Evolutionary conservation across 352 stramenopile genomes (phyloP).

Genomic region (Achlya hypogyna): DNA sequence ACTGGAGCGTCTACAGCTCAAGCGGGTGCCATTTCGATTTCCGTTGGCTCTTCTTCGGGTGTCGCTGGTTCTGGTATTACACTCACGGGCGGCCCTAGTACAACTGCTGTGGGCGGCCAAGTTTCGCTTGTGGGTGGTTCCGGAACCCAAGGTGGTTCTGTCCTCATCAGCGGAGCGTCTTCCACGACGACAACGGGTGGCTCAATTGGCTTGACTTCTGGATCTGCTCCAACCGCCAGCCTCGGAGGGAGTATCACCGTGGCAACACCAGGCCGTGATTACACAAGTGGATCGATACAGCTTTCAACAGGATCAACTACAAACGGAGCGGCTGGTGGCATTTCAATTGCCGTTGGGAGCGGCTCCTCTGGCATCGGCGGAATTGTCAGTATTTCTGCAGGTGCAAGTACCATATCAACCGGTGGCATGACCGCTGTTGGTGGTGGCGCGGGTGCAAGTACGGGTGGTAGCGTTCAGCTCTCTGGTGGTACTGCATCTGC

Average conservation of each 20-base stretch:
- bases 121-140: slow-evolving; percentile 2
- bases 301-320: slow-evolving; percentile 29
- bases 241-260: slow-evolving; percentile 4
- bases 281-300: slow-evolving; percentile 31
- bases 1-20: slow-evolving; percentile 6
- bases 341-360: background rate
- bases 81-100: slow-evolving; percentile 2
- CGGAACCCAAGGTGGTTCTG: slow-evolving; percentile 15
- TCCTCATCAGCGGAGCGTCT: background rate
- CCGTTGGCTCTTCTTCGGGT: slow-evolving; percentile 29
- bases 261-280: slow-evolving; percentile 7
- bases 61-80: slow-evolving; percentile 24
- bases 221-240: background rate
- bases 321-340: background rate
- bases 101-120: slow-evolving; percentile 1
- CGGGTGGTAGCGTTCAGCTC: slow-evolving; percentile 21
- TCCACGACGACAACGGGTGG: slow-evolving; percentile 5
- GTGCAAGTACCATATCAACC: slow-evolving; percentile 1
- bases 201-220: slow-evolving; percentile 6
- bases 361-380: slow-evolving; percentile 12
- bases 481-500: slow-evolving; percentile 1
- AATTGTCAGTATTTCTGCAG: background rate
- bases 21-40: slow-evolving; percentile 32
- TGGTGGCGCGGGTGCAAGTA: slow-evolving; percentile 24
- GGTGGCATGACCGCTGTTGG: slow-evolving; percentile 23